phyloP scores from a whole-genome alignment of 2,329 filamentous ascomycete species.

The Ophiostoma perfectum region DNA sequence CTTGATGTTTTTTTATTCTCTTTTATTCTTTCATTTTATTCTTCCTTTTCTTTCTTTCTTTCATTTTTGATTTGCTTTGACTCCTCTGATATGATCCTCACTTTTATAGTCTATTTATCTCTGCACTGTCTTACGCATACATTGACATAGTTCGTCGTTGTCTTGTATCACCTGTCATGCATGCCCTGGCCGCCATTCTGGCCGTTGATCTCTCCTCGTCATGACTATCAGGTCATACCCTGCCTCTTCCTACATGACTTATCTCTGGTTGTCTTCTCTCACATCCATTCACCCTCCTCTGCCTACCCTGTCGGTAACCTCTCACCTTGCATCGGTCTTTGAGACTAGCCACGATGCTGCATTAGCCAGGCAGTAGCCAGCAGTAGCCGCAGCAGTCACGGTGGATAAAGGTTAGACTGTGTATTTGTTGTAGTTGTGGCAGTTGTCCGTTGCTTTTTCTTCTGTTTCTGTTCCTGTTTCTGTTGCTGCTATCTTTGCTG shows the following conservation, averaged over 20 bases:
- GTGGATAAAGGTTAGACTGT: background rate
- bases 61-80: too few relatives aligned
- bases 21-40: background rate
- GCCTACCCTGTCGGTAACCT: conserved; percentile 3
- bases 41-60: background rate
- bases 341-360: background rate
- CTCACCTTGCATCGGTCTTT: conserved; percentile 2
- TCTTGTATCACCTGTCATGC: conserved; percentile 1
- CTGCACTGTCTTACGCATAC: background rate
- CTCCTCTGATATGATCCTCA: too few relatives aligned
- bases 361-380: conserved; percentile 8
- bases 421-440: background rate
- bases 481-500: background rate
- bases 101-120: too few relatives aligned
- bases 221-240: background rate
- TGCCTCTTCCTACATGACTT: background rate
- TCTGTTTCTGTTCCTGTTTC: background rate
- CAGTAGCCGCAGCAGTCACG: background rate
- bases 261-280: background rate
- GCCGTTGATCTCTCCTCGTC: background rate
- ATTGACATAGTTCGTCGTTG: background rate
- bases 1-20: background rate
- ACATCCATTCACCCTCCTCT: background rate
- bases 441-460: background rate
- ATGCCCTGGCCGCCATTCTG: background rate